Percentiles rank a stretch among this genome's conserved stretches.
Conservation (phyloP, 495 filamentous ascomycete genomes). For the Hypoxylon subgilvum region DNA sequence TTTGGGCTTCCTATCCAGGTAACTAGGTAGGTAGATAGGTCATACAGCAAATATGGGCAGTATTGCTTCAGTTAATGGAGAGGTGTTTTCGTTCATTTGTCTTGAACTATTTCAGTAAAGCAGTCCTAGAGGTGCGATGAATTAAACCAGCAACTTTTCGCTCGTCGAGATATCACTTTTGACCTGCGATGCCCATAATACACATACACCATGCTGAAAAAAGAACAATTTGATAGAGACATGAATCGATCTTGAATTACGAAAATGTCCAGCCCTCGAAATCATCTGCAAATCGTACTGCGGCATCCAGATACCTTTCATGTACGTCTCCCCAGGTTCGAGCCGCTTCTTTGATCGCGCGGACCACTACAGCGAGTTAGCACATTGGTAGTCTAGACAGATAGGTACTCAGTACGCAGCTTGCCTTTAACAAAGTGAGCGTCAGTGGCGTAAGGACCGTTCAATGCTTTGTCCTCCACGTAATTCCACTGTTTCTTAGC, state of each 20-base stretch:
- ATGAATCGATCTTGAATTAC: not conserved
- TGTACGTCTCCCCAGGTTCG: constrained; percentile 85
- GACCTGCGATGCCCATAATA: not conserved
- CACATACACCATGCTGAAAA: not conserved
- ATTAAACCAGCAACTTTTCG: not conserved
- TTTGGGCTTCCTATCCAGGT: no score
- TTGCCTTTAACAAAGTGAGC: constrained; percentile 80
- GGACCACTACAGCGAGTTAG: constrained; percentile 57
- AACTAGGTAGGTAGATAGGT: no score
- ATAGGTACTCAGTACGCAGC: constrained; percentile 14
- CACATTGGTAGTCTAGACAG: not conserved
- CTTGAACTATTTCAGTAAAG: no score
- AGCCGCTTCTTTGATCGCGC: constrained; percentile 75
- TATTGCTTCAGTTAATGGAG: no score
- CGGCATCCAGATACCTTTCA: constrained; percentile 75
- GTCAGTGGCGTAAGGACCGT: constrained; percentile 68
- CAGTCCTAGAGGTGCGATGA: not conserved
- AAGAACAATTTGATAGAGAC: not conserved
- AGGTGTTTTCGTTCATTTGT: no score
- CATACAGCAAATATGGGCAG: no score
- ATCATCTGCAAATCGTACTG: constrained; percentile 77
- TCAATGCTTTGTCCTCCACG: constrained; percentile 70
- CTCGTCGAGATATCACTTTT: constrained; percentile 6
- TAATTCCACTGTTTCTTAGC: constrained; percentile 75
- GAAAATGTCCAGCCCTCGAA: constrained; percentile 72